phyloP scores from a whole-genome alignment of 73 alveolate species.

The Tetrahymena malaccensis region DNA sequence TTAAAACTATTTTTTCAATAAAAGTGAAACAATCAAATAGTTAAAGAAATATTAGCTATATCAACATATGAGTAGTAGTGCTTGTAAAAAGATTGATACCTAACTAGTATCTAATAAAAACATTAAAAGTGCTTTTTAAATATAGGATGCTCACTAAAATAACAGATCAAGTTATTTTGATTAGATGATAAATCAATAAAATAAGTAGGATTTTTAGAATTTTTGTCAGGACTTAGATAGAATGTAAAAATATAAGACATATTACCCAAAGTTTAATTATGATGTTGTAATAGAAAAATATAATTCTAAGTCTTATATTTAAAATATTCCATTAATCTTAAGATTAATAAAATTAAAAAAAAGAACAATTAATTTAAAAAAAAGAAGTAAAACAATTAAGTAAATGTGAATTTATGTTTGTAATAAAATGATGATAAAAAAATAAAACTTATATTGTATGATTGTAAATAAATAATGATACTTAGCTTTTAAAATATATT shows the following conservation, averaged over 20 bases:
- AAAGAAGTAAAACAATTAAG: neutral
- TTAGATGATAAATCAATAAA: too few relatives aligned
- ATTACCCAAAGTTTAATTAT: neutral
- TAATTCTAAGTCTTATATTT: neutral
- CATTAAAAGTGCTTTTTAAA: neutral
- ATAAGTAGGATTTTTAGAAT: neutral
- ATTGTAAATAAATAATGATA: too few relatives aligned
- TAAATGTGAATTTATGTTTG: too few relatives aligned
- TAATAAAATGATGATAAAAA: too few relatives aligned
- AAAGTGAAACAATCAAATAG: neutral
- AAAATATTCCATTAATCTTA: neutral
- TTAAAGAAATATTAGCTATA: neutral
- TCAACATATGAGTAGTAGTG: neutral
- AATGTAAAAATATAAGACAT: neutral
- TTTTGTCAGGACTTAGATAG: neutral
- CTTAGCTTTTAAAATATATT: too few relatives aligned
- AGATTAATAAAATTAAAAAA: neutral
- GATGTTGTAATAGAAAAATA: neutral
- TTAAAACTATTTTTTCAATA: too few relatives aligned
- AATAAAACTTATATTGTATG: too few relatives aligned
- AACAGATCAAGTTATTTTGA: neutral
- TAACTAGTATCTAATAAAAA: neutral
- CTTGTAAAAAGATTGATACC: neutral
- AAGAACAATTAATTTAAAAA: neutral
- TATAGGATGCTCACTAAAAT: neutral